Conservation (phyloP, 2,329 filamentous ascomycete species). For the Diatrype stigma region DNA sequence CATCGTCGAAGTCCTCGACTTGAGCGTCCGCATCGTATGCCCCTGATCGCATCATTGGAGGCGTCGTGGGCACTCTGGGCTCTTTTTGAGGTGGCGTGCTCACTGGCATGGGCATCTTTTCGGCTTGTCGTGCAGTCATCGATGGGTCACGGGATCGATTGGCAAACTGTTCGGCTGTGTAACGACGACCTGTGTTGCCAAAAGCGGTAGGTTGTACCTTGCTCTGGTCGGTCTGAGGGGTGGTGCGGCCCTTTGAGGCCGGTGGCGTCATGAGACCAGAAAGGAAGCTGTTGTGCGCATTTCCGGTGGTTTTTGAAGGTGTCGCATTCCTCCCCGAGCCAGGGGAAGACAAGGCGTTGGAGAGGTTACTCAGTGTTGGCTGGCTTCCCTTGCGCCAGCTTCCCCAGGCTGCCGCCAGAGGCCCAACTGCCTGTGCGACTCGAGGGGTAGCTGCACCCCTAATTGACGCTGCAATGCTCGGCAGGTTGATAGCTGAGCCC, state of each 20-base stretch:
- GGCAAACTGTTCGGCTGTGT: constrained; percentile 47
- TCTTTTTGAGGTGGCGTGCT: constrained; percentile 40
- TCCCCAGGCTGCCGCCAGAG: constrained; percentile 85
- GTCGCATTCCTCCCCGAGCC: constrained; percentile 42
- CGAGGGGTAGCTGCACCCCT: constrained; percentile 75
- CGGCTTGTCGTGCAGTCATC: constrained; percentile 32
- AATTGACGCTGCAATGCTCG: constrained; percentile 73
- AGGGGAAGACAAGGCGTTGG: constrained; percentile 43
- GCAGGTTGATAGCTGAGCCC: constrained; percentile 62
- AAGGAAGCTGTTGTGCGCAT: constrained; percentile 58
- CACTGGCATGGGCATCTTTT: constrained; percentile 31
- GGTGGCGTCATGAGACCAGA: constrained; percentile 89
- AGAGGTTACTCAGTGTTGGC: constrained; percentile 43
- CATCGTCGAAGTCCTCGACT: constrained; percentile 55
- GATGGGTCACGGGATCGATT: constrained; percentile 30
- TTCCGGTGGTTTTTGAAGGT: constrained; percentile 53
- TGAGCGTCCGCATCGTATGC: constrained; percentile 60
- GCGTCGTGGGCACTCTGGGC: constrained; percentile 47
- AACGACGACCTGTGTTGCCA: constrained; percentile 54
- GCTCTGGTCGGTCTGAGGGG: constrained; percentile 40
- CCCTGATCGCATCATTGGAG: constrained; percentile 56
- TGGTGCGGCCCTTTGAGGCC: constrained; percentile 65
- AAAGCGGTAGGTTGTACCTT: constrained; percentile 57
- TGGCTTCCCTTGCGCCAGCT: constrained; percentile 79
- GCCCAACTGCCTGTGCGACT: constrained; percentile 76